Percentiles rank a stretch among this genome's conserved stretches.
These are phyloP conservation scores for Pichia inconspicua DNA, from an alignment of 1,139 yeast genomes.

Conservation along the genomic window DNA sequence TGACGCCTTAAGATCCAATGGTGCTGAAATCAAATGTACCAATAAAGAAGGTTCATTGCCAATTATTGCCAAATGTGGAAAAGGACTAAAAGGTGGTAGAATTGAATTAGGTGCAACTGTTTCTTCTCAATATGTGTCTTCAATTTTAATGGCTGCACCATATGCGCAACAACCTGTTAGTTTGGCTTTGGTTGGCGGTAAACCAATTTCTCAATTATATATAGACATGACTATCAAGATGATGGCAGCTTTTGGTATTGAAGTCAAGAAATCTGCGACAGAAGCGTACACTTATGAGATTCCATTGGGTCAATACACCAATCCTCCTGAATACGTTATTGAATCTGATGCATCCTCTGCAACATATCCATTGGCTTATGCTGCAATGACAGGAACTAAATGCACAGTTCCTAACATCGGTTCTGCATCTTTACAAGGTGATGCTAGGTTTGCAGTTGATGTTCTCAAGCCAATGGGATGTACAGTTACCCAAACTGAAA, in stretches of 20 bases:
- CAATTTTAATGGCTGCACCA: conserved; percentile 96
- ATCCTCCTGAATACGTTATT: conserved; percentile 78
- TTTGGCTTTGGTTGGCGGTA: conserved; percentile 84
- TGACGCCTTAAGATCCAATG: conserved; percentile 78
- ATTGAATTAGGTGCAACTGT: conserved; percentile 93
- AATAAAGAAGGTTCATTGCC: conserved; percentile 84
- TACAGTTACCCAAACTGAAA: conserved; percentile 67
- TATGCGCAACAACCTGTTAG: conserved; percentile 87
- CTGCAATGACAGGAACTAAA: conserved; percentile 93
- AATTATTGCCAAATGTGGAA: conserved; percentile 59
- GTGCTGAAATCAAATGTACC: conserved; percentile 63
- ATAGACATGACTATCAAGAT: conserved; percentile 95
- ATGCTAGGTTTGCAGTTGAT: conserved; percentile 91
- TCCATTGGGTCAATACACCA: conserved; percentile 72
- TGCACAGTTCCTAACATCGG: conserved; percentile 96
- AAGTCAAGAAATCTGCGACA: conserved; percentile 61
- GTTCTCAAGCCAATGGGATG: conserved; percentile 96
- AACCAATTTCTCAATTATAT: conserved; percentile 91
- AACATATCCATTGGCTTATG: conserved; percentile 94
- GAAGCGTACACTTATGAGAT: conserved; percentile 82
- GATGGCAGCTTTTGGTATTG: conserved; percentile 87
- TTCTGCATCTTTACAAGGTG: conserved; percentile 87
- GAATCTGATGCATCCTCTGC: conserved; percentile 99
- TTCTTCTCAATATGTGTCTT: conserved; percentile 95
- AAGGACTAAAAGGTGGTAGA: conserved; percentile 78